Conservation (phyloP, 176 grass and related monocot species). For the Phragmites australis region DNA sequence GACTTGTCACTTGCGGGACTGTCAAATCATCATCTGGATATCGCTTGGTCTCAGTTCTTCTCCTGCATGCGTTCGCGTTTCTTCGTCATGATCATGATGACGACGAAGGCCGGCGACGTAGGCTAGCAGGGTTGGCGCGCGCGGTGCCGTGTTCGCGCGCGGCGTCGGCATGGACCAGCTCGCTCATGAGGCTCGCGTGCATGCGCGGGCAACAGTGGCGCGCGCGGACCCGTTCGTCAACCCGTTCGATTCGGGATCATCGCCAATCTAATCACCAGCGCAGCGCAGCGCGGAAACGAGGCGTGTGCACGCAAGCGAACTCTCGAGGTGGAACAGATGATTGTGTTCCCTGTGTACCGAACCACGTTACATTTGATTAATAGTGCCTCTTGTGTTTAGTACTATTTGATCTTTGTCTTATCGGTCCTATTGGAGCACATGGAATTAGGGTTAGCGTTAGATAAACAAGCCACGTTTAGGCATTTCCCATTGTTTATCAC, state of each 20-base stretch:
- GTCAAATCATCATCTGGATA: not conserved
- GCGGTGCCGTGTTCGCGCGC: slow-evolving; percentile 15
- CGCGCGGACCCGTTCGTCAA: slow-evolving; percentile 23
- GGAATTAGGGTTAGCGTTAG: not conserved
- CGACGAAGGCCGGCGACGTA: slow-evolving; percentile 14
- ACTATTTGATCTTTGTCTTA: not conserved
- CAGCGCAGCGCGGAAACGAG: not conserved
- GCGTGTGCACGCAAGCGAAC: slow-evolving; percentile 31
- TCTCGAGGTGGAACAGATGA: not conserved
- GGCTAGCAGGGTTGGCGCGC: slow-evolving; percentile 2
- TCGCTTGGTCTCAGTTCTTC: no score
- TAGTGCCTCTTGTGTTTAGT: not conserved
- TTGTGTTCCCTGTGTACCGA: not conserved
- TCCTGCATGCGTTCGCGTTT: not conserved
- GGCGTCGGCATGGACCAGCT: slow-evolving; percentile 34
- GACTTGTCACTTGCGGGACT: not conserved
- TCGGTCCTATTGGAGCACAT: slow-evolving; percentile 18
- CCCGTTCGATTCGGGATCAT: no score
- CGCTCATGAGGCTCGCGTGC: slow-evolving; percentile 31
- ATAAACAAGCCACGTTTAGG: slow-evolving; percentile 18
- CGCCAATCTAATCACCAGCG: not conserved
- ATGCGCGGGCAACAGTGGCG: not conserved
- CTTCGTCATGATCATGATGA: not conserved
- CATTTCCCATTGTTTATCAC: slow-evolving; percentile 5
- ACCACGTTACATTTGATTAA: slow-evolving; percentile 15